phyloP scores from a whole-genome alignment of 1,284 basidiomycete species.

The Ustilago trichophora region DNA sequence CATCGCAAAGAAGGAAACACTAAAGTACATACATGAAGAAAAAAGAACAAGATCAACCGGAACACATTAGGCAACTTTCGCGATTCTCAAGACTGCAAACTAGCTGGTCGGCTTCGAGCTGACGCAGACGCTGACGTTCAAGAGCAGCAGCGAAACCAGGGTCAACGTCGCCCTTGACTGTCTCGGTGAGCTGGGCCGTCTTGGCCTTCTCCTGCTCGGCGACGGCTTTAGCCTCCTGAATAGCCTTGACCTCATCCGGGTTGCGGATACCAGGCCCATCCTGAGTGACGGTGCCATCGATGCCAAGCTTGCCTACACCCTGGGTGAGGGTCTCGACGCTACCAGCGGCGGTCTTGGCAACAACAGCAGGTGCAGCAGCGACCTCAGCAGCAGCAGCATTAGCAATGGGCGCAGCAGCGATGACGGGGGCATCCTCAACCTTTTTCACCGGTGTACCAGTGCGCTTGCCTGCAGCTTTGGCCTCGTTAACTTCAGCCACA shows the following conservation, averaged over 20 bases:
- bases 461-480: slow-evolving; percentile 70
- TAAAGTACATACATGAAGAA: no score
- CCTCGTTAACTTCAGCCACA: slow-evolving; percentile 77
- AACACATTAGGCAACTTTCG: slow-evolving; percentile 66
- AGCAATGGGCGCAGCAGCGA: slow-evolving; percentile 7
- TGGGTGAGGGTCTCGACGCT: slow-evolving; percentile 20
- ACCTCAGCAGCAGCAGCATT: slow-evolving; percentile 6
- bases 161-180: slow-evolving; percentile 69
- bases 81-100: slow-evolving; percentile 85
- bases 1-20: no score
- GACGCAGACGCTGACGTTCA: slow-evolving; percentile 76
- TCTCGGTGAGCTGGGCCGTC: slow-evolving; percentile 22
- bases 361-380: slow-evolving; percentile 1
- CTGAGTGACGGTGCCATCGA: slow-evolving; percentile 60
- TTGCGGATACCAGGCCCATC: slow-evolving; percentile 55
- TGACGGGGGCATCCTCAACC: slow-evolving; percentile 7
- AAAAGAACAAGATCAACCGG: no score
- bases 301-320: slow-evolving; percentile 57
- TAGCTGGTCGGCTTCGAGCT: slow-evolving; percentile 82
- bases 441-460: slow-evolving; percentile 12
- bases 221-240: slow-evolving; percentile 69
- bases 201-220: slow-evolving; percentile 70
- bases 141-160: slow-evolving; percentile 85
- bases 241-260: slow-evolving; percentile 35
- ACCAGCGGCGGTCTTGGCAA: no score